phyloP scores from a whole-genome alignment of 2,329 filamentous ascomycete species.

The Colletotrichum theobromicola region DNA sequence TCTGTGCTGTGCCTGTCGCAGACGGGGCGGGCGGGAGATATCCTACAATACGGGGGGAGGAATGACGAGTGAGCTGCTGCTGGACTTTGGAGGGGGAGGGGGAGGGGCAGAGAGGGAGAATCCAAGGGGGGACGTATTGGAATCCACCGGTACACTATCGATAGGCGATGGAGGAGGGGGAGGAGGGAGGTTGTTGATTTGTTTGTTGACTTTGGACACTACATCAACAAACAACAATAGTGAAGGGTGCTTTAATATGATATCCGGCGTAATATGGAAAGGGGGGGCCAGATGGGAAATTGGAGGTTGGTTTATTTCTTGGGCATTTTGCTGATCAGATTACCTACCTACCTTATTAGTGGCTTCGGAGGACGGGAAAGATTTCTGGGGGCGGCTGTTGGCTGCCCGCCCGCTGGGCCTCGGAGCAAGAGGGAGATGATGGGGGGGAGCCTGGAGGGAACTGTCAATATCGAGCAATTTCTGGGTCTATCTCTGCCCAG shows the following conservation, averaged over 20 bases:
- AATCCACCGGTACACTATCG: conserved; percentile 3
- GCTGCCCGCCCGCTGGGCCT: background rate
- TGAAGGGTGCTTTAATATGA: background rate
- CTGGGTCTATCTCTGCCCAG: background rate
- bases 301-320: background rate
- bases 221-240: conserved; percentile 5
- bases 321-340: background rate
- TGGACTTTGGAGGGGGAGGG: background rate
- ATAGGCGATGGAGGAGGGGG: background rate
- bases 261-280: background rate
- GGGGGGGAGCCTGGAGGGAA: no score
- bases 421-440: background rate
- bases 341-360: background rate
- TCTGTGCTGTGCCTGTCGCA: conserved; percentile 9
- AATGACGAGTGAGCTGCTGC: background rate
- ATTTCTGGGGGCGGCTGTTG: background rate
- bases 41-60: background rate
- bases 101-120: background rate
- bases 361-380: background rate
- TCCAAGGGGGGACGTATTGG: background rate
- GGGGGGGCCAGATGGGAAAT: background rate
- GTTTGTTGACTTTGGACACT: background rate
- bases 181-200: background rate
- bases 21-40: background rate
- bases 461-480: background rate